phyloP scores from a whole-genome alignment of 2,329 filamentous ascomycete species.

The Penicillium expansum region DNA sequence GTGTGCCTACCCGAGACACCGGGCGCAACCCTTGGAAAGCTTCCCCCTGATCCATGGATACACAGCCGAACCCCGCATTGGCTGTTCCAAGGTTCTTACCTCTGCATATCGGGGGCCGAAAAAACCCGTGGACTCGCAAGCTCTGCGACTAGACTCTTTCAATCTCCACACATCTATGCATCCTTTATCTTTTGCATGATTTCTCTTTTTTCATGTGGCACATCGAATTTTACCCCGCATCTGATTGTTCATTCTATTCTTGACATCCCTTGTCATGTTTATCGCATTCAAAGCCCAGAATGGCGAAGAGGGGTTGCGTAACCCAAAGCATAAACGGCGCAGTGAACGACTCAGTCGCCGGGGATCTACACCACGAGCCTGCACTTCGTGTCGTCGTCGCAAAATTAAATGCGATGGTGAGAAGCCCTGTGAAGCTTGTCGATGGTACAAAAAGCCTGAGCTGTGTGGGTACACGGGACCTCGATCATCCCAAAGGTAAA shows the following conservation, averaged over 20 bases:
- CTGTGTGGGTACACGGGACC: constrained; percentile 75
- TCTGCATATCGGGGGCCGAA: background rate
- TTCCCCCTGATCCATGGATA: background rate
- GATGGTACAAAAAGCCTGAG: constrained; percentile 73
- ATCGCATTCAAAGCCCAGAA: constrained; percentile 12
- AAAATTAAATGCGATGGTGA: constrained; percentile 79
- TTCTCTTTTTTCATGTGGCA: background rate
- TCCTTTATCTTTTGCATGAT: background rate
- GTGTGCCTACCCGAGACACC: no score
- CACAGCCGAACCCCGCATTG: background rate
- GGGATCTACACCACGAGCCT: constrained; percentile 47
- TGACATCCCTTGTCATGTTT: constrained; percentile 7
- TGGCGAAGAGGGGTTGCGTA: constrained; percentile 6
- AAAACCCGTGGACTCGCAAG: background rate
- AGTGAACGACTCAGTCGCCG: constrained; percentile 6
- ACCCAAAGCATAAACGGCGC: constrained; percentile 11
- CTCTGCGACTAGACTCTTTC: background rate
- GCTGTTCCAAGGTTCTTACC: background rate
- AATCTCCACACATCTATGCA: background rate
- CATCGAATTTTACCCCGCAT: background rate
- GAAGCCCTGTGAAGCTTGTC: constrained; percentile 74
- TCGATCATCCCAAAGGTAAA: constrained; percentile 71
- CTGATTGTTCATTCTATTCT: background rate
- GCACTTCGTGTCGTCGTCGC: constrained; percentile 70
- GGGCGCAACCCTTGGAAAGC: background rate